Conservation (phyloP, 441 rosid genomes). For the Gossypium davidsonii region DNA sequence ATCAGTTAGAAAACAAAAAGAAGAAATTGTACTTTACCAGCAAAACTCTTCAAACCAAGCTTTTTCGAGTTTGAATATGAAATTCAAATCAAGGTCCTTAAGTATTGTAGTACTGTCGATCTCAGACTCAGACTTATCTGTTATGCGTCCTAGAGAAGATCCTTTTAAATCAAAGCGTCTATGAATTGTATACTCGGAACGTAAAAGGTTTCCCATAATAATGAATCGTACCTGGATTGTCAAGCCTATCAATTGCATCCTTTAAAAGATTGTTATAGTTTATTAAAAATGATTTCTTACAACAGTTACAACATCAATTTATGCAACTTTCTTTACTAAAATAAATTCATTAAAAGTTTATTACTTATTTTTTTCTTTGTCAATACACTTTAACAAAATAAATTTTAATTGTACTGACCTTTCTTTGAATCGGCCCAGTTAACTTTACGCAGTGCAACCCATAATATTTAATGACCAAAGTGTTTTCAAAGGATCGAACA, state of each 20-base stretch:
- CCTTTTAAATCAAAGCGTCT: constrained; percentile 67
- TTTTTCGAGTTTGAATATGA: constrained; percentile 52
- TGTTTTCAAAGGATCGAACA: constrained; percentile 55
- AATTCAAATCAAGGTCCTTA: constrained; percentile 66
- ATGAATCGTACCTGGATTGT: constrained; percentile 50
- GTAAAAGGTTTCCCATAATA: constrained; percentile 65
- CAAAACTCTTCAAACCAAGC: constrained; percentile 58
- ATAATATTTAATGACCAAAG: constrained; percentile 51
- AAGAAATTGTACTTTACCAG: constrained; percentile 28
- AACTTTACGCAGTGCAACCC: constrained; percentile 63
- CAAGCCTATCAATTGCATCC: not conserved
- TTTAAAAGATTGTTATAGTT: not conserved
- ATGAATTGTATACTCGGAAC: constrained; percentile 49
- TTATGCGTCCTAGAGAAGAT: constrained; percentile 64
- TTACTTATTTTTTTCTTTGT: not conserved
- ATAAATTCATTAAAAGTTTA: not conserved
- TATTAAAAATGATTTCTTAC: not conserved
- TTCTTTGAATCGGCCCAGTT: constrained; percentile 53
- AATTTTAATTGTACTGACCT: constrained; percentile 26
- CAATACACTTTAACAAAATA: too few species aligned
- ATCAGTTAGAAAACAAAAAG: not conserved
- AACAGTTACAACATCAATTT: not conserved
- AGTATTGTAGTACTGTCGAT: constrained; percentile 55
- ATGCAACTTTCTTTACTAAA: not conserved
- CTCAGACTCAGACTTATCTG: constrained; percentile 52